phyloP scores from a whole-genome alignment of 305 asterid species.

The Petunia hybrid region DNA sequence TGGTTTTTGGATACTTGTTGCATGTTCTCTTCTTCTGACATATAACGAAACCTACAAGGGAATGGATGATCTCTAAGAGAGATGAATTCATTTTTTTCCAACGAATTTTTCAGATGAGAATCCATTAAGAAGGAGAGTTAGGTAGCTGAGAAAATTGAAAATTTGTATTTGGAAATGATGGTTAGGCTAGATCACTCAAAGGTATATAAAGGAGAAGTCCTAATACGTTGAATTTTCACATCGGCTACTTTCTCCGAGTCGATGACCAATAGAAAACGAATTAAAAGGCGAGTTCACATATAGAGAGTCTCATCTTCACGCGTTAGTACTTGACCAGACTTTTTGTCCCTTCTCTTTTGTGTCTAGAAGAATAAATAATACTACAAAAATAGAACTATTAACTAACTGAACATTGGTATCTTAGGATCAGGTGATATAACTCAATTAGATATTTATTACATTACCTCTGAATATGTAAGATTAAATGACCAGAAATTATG shows the following conservation, averaged over 20 bases:
- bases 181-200: not conserved
- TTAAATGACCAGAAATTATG: too few relatives aligned
- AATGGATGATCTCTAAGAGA: slow-evolving; percentile 16
- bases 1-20: slow-evolving; percentile 14
- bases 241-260: not conserved
- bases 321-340: slow-evolving; percentile 26
- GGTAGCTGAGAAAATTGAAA: not conserved
- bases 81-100: slow-evolving; percentile 12
- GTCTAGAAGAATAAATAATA: slow-evolving; percentile 10
- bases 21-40: not conserved
- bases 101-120: not conserved
- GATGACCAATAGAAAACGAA: not conserved
- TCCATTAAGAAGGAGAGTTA: slow-evolving; percentile 3
- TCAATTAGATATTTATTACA: too few relatives aligned
- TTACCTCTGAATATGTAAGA: too few relatives aligned
- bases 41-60: slow-evolving; percentile 21
- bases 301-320: slow-evolving; percentile 1
- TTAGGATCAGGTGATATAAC: too few relatives aligned
- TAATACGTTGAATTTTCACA: slow-evolving; percentile 17
- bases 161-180: slow-evolving; percentile 15
- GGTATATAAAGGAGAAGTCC: slow-evolving; percentile 10
- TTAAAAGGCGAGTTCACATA: slow-evolving; percentile 5
- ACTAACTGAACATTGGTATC: not conserved
- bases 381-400: not conserved
- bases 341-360: not conserved